phyloP scores from a whole-genome alignment of 1,284 basidiomycete genomes.

The Gomphus bonarii region DNA sequence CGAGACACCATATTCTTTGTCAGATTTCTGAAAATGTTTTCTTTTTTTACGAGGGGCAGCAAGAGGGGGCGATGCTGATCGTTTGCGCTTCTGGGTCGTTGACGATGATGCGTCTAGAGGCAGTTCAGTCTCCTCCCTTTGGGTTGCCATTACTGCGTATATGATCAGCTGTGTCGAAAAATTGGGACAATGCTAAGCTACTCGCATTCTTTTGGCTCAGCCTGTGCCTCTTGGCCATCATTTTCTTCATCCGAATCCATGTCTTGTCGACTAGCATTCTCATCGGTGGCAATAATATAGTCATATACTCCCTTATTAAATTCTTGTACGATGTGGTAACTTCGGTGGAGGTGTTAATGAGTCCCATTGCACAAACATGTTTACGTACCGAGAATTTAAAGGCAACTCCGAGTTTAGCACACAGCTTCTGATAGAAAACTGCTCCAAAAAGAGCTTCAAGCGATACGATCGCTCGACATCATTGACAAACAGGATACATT shows the following conservation, averaged over 20 bases:
- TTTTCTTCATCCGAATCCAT: constrained; percentile 33
- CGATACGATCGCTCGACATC: constrained; percentile 92
- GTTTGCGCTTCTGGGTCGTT: constrained; percentile 14
- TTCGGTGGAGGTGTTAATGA: constrained; percentile 20
- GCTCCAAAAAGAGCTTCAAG: constrained; percentile 93
- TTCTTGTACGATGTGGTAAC: constrained; percentile 96
- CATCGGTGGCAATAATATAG: constrained; percentile 98
- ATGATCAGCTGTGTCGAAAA: neutral
- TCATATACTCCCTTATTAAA: constrained; percentile 99
- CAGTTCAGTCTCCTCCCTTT: constrained; percentile 4
- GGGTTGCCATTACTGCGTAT: constrained; percentile 8
- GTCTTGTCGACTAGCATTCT: constrained; percentile 50
- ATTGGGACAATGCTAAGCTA: constrained; percentile 8
- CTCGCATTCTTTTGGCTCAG: constrained; percentile 32
- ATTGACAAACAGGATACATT: constrained; percentile 97
- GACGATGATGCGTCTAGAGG: neutral
- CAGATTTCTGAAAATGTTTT: constrained; percentile 25
- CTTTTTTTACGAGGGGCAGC: constrained; percentile 19
- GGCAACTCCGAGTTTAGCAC: constrained; percentile 96
- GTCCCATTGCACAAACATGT: constrained; percentile 6
- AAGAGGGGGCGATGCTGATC: constrained; percentile 13
- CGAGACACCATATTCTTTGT: constrained; percentile 88
- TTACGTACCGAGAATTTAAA: constrained; percentile 70
- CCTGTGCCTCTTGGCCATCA: constrained; percentile 26
- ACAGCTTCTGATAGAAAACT: constrained; percentile 94